These are phyloP conservation scores for Brassica balearica DNA, from an alignment of 441 rosid genomes.

Conservation along the genomic window DNA sequence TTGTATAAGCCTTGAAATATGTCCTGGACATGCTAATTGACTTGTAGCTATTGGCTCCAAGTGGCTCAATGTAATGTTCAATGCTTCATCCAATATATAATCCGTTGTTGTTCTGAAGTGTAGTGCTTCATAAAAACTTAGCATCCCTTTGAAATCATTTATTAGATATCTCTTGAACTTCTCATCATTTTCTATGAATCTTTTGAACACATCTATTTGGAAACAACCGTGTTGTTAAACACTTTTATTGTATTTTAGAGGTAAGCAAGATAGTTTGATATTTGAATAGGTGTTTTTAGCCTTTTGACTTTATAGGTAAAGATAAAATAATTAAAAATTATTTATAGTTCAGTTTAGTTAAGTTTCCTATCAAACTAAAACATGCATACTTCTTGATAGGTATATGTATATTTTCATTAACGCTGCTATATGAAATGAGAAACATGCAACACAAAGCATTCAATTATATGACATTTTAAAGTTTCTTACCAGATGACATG, in stretches of 20 bases:
- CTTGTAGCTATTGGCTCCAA: slow-evolving; percentile 9
- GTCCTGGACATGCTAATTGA: background rate
- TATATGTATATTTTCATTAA: background rate
- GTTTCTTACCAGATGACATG: slow-evolving; percentile 10
- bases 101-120: slow-evolving; percentile 16
- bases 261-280: background rate
- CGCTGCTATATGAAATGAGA: background rate
- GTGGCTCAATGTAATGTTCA: background rate
- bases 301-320: background rate
- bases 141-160: slow-evolving; percentile 24
- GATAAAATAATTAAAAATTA: background rate
- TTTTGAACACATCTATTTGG: slow-evolving; percentile 14
- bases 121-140: slow-evolving; percentile 32
- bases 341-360: background rate
- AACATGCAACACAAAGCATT: background rate
- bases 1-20: slow-evolving; percentile 32
- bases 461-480: background rate
- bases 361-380: background rate
- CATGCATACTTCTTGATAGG: background rate
- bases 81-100: slow-evolving; percentile 26
- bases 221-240: background rate
- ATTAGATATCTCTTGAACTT: background rate
- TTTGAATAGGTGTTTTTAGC: background rate
- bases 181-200: slow-evolving; percentile 11
- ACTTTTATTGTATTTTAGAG: background rate